Conservation (phyloP, 768 basidiomycete genomes). For the Boletus huronensis region DNA sequence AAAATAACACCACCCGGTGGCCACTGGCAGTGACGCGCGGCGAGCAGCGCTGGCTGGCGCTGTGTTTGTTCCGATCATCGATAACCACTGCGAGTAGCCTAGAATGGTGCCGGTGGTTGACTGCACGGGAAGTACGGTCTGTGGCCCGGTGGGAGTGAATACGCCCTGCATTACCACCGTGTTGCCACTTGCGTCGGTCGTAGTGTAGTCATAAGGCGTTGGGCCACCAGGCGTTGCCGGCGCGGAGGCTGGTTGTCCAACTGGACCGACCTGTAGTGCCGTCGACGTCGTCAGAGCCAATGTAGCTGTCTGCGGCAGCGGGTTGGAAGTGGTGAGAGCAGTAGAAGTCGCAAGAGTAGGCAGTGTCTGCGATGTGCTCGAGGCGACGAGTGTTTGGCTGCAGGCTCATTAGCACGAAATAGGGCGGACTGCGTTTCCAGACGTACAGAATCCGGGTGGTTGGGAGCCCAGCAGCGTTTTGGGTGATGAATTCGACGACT, state of each 20-base stretch:
- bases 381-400: slow-evolving; percentile 15
- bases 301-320: slow-evolving; percentile 16
- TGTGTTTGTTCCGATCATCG: slow-evolving; percentile 31
- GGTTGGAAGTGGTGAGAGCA: slow-evolving; percentile 17
- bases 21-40: slow-evolving; percentile 16
- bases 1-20: slow-evolving; percentile 29
- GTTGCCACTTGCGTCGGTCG: slow-evolving; percentile 34
- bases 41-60: slow-evolving; percentile 24
- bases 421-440: neutral
- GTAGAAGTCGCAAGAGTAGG: neutral
- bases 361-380: slow-evolving; percentile 4
- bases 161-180: slow-evolving; percentile 17
- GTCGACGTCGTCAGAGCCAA: slow-evolving; percentile 22
- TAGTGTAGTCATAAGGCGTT: slow-evolving; percentile 51
- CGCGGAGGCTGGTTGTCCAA: slow-evolving; percentile 49
- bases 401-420: slow-evolving; percentile 6
- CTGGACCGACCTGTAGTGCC: slow-evolving; percentile 33
- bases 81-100: slow-evolving; percentile 29
- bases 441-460: slow-evolving; percentile 46
- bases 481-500: slow-evolving; percentile 47
- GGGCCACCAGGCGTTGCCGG: slow-evolving; percentile 41
- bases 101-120: slow-evolving; percentile 30
- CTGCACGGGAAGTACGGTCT: slow-evolving; percentile 22
- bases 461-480: slow-evolving; percentile 37
- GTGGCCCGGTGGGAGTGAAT: slow-evolving; percentile 34